Evolutionary conservation across 129 eudicot species (phyloP).

Genomic region (Artemisia tridentata): DNA sequence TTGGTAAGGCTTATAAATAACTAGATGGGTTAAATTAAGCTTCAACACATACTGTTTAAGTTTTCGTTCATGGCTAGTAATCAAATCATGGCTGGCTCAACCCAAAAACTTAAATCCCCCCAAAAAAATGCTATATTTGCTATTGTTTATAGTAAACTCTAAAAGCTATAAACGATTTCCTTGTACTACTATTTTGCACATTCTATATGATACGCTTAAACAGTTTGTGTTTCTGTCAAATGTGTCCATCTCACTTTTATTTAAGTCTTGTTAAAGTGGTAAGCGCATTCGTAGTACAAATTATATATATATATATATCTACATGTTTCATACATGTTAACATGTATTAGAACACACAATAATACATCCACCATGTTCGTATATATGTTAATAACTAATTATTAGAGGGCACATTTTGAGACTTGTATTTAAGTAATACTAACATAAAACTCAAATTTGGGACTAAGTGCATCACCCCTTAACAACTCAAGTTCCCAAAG

Average conservation of each 20-base stretch:
- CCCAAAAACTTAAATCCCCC: no score
- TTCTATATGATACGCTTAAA: not conserved
- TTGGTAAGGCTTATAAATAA: no score
- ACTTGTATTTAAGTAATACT: not conserved
- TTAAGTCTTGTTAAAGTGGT: not conserved
- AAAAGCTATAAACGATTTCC: not conserved
- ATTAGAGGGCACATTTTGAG: not conserved
- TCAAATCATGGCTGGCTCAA: no score
- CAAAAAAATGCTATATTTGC: not conserved
- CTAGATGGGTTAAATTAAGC: no score
- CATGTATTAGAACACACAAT: not conserved
- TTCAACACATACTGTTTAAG: no score
- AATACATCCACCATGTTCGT: no score
- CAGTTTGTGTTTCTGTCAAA: no score
- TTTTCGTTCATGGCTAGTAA: no score
- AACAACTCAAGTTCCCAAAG: conserved; percentile 23
- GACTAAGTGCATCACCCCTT: conserved; percentile 24
- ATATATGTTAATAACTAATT: not conserved
- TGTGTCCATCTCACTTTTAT: not conserved
- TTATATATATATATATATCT: no score
- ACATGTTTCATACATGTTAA: no score
- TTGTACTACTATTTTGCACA: not conserved
- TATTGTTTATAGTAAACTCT: not conserved
- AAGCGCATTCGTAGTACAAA: no score
- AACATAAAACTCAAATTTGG: not conserved